A percentile compares a stretch with the other conserved stretches of the same genome.
phyloP scores from a whole-genome alignment of 257 asterid genomes.

The Thymus mandschuricus region DNA sequence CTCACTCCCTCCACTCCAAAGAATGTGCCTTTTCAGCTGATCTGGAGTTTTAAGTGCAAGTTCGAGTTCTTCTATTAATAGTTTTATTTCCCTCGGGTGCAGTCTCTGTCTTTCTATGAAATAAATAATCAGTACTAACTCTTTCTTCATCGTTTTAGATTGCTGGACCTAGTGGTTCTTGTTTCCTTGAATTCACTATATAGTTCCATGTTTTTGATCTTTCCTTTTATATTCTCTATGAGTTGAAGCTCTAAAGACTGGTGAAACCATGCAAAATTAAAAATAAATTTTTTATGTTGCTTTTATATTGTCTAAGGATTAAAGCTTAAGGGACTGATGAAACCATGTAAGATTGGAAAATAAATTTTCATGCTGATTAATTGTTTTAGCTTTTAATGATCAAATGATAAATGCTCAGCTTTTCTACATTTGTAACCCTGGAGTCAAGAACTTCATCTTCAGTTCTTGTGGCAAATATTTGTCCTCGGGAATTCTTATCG shows the following conservation, averaged over 20 bases:
- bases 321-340: background rate
- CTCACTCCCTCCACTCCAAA: background rate
- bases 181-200: background rate
- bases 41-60: conserved; percentile 15
- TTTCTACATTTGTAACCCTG: conserved; percentile 9
- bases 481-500: background rate
- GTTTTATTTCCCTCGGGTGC: conserved; percentile 5
- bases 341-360: background rate
- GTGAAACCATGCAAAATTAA: no score
- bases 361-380: background rate
- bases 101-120: background rate
- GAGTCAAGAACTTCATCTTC: background rate
- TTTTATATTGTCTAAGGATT: no score
- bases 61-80: background rate
- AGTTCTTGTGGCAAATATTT: background rate
- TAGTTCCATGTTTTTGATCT: background rate
- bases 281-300: no score
- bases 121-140: background rate
- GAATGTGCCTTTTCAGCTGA: background rate
- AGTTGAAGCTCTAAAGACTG: no score
- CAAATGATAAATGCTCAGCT: background rate
- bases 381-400: background rate
- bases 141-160: background rate
- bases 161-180: conserved; percentile 7
- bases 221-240: background rate